Evolutionary conservation across 1,284 basidiomycete species (phyloP), one percentile per base, ranked within the genome.

Genomic region (Agaricales sp.): DNA sequence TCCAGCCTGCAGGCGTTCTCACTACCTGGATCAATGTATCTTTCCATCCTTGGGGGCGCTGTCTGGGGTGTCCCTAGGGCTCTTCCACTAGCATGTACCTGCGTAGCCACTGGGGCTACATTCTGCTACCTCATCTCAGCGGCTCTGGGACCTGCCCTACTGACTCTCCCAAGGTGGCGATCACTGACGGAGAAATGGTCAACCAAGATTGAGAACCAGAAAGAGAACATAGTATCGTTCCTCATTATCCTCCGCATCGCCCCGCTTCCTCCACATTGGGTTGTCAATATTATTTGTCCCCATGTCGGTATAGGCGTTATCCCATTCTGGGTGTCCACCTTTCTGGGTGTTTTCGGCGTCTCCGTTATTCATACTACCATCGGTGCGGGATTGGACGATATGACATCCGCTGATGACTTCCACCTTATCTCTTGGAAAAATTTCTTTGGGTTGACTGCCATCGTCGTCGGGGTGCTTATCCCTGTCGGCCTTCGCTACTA

Each of bases 21-120:
- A 1, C 77, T 99, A 3, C 95, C 95, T 0, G 95, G 95, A 0
- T 95, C 92, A 19, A 98, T 98, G 94, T 99, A 99, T 64, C 80
- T 99, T 52, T 92, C 91, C 47, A 97, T 98, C 61, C 81, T 98
- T 4, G 93, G 90, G 12, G 95, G 95, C 24, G 95, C 95, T 0
- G 85, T 98, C 3, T 99, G 93, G 82, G 94, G 95, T 26, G 85
- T 96, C n/a, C 69, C 89, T 1, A 67, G 85, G 4, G 94, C 94
- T 0, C 75, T 98, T 1, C 85, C 91, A 1, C 74, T 98, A n/a
- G 89, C 90, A 3, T 98, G 94, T 59, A 76, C 86, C 56, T 93
- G 91, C 62, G 90, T 98, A 45, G 92, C 93, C 8, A 80, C 85
- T 0, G 95, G 95, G 20, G 92, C 92, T 0, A 78, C 91, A 0